Percentiles rank a stretch among this genome's conserved stretches.
Conservation (phyloP, 495 filamentous ascomycete genomes). For the Penicillium ucsense region DNA sequence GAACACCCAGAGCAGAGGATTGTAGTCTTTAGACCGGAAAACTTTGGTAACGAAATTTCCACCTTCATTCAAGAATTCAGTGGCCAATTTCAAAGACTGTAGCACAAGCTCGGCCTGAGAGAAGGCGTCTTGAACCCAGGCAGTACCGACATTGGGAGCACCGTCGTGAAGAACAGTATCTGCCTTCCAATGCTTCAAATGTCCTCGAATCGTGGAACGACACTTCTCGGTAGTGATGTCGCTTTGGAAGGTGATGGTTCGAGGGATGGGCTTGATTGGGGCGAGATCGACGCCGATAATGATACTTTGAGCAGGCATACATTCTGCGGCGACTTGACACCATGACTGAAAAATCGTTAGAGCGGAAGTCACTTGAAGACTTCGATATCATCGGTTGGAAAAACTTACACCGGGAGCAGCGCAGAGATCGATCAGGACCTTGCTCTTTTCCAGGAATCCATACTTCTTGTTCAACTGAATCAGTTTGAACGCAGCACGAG, state of each 20-base stretch:
- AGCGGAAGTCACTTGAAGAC: background rate
- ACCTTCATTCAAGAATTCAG: conserved; percentile 82
- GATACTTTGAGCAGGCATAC: conserved; percentile 80
- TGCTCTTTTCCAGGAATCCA: conserved; percentile 93
- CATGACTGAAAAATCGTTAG: conserved; percentile 56
- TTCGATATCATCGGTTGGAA: background rate
- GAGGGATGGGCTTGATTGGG: conserved; percentile 92
- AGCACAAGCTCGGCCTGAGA: conserved; percentile 93
- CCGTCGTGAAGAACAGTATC: conserved; percentile 97
- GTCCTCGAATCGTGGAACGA: conserved; percentile 76
- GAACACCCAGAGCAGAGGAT: conserved; percentile 92
- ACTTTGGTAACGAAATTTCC: conserved; percentile 97
- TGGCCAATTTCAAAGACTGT: conserved; percentile 85
- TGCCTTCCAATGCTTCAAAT: conserved; percentile 95
- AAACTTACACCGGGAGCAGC: conserved; percentile 81
- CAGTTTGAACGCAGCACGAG: conserved; percentile 94
- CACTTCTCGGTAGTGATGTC: conserved; percentile 98
- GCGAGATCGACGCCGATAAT: conserved; percentile 93
- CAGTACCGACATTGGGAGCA: conserved; percentile 94
- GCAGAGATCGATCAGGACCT: conserved; percentile 92
- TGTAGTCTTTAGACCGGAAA: conserved; percentile 97
- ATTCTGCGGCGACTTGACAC: conserved; percentile 96
- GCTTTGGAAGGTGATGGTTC: conserved; percentile 88
- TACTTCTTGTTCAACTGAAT: conserved; percentile 99
- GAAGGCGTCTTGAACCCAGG: conserved; percentile 98